These are phyloP conservation scores for Xylaria grammica DNA, from an alignment of 495 filamentous ascomycete species.

Conservation along the genomic window DNA sequence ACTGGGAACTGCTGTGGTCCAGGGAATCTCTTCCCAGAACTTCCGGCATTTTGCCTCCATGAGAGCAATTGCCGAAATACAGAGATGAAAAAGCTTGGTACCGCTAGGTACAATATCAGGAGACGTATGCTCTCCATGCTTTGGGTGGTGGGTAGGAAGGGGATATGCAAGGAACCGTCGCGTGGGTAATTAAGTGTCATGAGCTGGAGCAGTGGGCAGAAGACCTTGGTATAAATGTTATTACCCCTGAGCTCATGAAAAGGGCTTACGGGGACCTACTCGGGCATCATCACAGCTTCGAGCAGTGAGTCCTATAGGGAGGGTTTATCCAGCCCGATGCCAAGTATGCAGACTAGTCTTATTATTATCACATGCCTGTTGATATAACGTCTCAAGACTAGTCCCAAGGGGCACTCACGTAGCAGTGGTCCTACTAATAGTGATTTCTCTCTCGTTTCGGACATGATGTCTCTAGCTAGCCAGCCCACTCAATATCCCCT, in stretches of 20 bases:
- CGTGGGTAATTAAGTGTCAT: neutral
- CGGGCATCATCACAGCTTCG: neutral
- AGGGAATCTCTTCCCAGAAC: slow-evolving; percentile 39
- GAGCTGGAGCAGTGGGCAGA: neutral
- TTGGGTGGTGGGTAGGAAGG: neutral
- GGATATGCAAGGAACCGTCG: neutral
- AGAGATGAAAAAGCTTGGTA: slow-evolving; percentile 50
- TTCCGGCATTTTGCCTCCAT: slow-evolving; percentile 37
- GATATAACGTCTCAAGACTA: neutral
- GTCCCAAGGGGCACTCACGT: neutral
- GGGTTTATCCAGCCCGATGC: neutral
- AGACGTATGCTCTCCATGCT: slow-evolving; percentile 40
- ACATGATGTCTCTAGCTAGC: neutral
- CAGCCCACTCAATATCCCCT: neutral
- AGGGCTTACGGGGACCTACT: neutral
- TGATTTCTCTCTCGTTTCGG: neutral
- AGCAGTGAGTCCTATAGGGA: slow-evolving; percentile 3
- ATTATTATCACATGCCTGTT: neutral
- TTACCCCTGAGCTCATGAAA: slow-evolving; percentile 1
- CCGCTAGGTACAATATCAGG: slow-evolving; percentile 49
- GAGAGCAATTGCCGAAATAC: slow-evolving; percentile 45
- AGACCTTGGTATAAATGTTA: slow-evolving; percentile 11
- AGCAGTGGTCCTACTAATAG: neutral
- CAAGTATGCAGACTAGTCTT: neutral
- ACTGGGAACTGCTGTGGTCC: slow-evolving; percentile 54